Evolutionary conservation across 116 monocot genomes (phyloP).

Genomic region (Papilionanthe hybrid): DNA sequence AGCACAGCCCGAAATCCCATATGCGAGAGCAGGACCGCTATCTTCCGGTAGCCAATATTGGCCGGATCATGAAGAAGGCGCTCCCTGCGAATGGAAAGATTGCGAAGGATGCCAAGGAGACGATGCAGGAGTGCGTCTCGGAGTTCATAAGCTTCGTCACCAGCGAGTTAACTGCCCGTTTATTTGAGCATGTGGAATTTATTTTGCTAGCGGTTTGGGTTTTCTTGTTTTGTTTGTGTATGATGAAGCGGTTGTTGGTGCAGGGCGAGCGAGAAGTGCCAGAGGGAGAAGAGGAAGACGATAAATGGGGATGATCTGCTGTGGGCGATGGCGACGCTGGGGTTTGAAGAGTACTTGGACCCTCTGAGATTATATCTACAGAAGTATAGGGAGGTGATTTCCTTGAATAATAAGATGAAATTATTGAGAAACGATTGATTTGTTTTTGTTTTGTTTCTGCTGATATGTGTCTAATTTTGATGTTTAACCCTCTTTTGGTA

Average conservation of each 20-base stretch:
- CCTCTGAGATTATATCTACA: conserved; percentile 60
- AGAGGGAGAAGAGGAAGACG: conserved; percentile 72
- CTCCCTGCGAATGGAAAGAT: conserved; percentile 72
- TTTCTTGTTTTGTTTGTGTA: background rate
- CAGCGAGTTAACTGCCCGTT: conserved; percentile 48
- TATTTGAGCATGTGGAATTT: background rate
- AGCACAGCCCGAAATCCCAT: conserved; percentile 23
- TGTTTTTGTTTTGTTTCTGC: background rate
- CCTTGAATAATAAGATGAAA: background rate
- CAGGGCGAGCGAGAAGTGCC: conserved; percentile 80
- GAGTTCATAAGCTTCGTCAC: conserved; percentile 82
- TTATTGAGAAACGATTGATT: background rate
- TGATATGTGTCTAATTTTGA: conserved; percentile 1
- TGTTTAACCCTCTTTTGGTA: background rate
- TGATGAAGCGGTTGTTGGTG: background rate
- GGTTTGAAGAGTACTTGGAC: conserved; percentile 80
- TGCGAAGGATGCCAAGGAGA: conserved; percentile 77
- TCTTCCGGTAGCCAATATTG: conserved; percentile 63
- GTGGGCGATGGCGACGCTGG: conserved; percentile 69
- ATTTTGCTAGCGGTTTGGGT: background rate
- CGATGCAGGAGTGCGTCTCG: conserved; percentile 70
- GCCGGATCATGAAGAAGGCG: conserved; percentile 77
- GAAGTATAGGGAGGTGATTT: conserved; percentile 61
- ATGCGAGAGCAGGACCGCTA: conserved; percentile 60
- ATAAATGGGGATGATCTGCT: conserved; percentile 75